phyloP scores from a whole-genome alignment of 208 protist species.

The Crithidia thermophila region DNA sequence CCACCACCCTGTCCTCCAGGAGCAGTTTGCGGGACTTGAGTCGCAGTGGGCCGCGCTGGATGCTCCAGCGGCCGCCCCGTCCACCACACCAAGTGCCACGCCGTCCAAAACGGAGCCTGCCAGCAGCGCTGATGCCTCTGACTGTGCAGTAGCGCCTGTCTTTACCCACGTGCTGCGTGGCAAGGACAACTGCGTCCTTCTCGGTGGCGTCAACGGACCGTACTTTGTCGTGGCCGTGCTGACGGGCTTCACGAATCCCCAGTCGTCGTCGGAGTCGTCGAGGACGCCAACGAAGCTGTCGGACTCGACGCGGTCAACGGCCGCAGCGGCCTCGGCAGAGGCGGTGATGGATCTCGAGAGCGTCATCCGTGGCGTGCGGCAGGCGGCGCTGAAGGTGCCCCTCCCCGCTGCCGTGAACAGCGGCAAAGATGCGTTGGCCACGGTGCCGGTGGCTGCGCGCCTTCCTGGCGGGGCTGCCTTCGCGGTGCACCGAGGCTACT shows the following conservation, averaged over 20 bases:
- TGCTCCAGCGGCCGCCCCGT: neutral
- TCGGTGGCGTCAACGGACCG: conserved; percentile 28
- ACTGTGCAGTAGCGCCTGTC: neutral
- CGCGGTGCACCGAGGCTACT: conserved; percentile 21
- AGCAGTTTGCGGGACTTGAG: neutral
- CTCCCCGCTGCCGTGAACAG: neutral
- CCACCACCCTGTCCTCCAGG: conserved; percentile 23
- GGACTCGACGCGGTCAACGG: too few relatives aligned
- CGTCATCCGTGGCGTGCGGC: neutral
- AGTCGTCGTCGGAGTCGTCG: neutral
- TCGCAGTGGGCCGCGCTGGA: conserved; percentile 7
- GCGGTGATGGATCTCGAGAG: conserved; percentile 1
- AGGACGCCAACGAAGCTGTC: neutral
- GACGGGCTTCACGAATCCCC: neutral
- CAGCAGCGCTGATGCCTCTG: neutral
- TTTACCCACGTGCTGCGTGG: conserved; percentile 20
- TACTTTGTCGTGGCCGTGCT: conserved; percentile 24
- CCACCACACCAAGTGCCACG: neutral
- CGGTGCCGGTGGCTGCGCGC: neutral
- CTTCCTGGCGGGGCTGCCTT: conserved; percentile 15
- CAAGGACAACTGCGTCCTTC: conserved; percentile 8
- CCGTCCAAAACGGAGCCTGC: neutral
- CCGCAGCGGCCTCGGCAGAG: neutral
- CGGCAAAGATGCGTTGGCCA: too few relatives aligned
- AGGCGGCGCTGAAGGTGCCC: neutral